A percentile compares a stretch with the other conserved stretches of the same genome.
Conservation (phyloP, 2,329 filamentous ascomycete genomes). For the Mollisia scopiformis region DNA sequence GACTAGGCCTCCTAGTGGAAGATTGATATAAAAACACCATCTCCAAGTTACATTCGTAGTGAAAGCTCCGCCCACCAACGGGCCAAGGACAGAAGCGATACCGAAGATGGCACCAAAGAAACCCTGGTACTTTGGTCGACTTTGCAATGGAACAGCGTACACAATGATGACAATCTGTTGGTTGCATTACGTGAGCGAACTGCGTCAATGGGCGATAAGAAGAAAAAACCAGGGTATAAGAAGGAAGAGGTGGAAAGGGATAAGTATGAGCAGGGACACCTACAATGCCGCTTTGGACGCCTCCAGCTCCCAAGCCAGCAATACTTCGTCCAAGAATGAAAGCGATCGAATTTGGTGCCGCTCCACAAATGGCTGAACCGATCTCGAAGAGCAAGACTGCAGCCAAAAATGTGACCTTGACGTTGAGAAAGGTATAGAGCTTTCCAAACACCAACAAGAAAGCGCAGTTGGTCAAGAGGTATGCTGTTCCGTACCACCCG, state of each 20-base stretch:
- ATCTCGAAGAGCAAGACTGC: conserved; percentile 29
- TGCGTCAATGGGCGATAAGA: too few relatives aligned
- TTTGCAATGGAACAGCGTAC: conserved; percentile 18
- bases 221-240: background rate
- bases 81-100: conserved; percentile 29
- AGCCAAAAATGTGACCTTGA: conserved; percentile 26
- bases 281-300: conserved; percentile 24
- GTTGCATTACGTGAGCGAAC: background rate
- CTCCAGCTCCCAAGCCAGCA: conserved; percentile 27
- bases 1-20: conserved; percentile 42
- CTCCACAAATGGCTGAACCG: conserved; percentile 27
- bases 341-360: conserved; percentile 27
- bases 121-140: conserved; percentile 27
- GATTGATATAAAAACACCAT: conserved; percentile 43
- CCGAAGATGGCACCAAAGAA: conserved; percentile 29
- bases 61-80: conserved; percentile 38
- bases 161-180: conserved; percentile 26
- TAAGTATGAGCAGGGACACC: conserved; percentile 1
- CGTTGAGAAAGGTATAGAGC: conserved; percentile 24
- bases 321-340: conserved; percentile 32
- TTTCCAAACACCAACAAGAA: conserved; percentile 23
- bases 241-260: background rate
- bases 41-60: conserved; percentile 38
- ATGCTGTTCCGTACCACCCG: conserved; percentile 41
- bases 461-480: conserved; percentile 30